Conservation (phyloP, 2,329 filamentous ascomycete species). For the Cucurbitaria berberidis region DNA sequence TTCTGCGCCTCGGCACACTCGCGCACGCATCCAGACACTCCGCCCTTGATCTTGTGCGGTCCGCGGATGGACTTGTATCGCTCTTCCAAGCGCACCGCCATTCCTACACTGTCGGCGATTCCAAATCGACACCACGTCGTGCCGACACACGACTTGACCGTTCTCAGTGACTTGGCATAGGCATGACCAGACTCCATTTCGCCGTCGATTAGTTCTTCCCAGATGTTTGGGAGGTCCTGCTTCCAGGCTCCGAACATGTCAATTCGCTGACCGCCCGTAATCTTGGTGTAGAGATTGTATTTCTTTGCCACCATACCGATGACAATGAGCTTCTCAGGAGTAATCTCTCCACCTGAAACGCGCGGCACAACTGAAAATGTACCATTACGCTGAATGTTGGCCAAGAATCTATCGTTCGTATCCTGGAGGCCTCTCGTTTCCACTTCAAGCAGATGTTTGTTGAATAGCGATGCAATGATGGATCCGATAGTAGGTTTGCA, state of each 20-base stretch:
- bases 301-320: conserved; percentile 86
- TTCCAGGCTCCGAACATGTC: conserved; percentile 93
- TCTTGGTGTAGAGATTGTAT: conserved; percentile 86
- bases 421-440: conserved; percentile 79
- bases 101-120: conserved; percentile 86
- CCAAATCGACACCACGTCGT: conserved; percentile 91
- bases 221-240: conserved; percentile 82
- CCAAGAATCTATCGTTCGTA: conserved; percentile 87
- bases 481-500: conserved; percentile 85
- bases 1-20: conserved; percentile 92
- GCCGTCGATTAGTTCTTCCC: conserved; percentile 78
- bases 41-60: conserved; percentile 90
- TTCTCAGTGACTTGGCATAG: conserved; percentile 86
- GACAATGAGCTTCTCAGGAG: conserved; percentile 80
- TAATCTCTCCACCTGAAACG: conserved; percentile 85
- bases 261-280: conserved; percentile 89
- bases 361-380: conserved; percentile 89
- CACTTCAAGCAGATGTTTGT: conserved; percentile 78
- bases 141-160: conserved; percentile 90
- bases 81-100: conserved; percentile 87
- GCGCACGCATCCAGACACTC: conserved; percentile 87
- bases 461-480: conserved; percentile 83
- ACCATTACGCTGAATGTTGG: conserved; percentile 89
- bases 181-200: conserved; percentile 92
- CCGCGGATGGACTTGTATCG: conserved; percentile 89